Conservation (phyloP, 2,329 filamentous ascomycete genomes). For the Xylaria sp. region DNA sequence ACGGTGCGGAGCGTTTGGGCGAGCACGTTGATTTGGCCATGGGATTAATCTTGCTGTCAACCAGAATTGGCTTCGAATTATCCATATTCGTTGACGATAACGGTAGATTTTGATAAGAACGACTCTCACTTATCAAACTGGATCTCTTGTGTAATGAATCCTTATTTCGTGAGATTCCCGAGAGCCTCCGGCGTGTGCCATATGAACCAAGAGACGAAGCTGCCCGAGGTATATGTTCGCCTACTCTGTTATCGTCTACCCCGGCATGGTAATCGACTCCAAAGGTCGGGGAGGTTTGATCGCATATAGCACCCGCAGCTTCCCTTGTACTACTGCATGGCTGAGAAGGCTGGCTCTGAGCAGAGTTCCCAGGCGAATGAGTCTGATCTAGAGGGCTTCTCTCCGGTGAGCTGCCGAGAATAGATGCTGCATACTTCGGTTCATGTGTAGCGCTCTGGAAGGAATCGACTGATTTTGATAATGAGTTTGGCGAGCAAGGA, state of each 20-base stretch:
- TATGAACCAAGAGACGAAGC: slow-evolving; percentile 41
- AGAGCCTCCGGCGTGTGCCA: slow-evolving; percentile 34
- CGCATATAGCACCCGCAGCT: not conserved
- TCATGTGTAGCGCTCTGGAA: slow-evolving; percentile 25
- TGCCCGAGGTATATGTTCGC: slow-evolving; percentile 38
- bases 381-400: not conserved
- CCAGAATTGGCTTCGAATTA: slow-evolving; percentile 28
- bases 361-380: not conserved
- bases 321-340: not conserved
- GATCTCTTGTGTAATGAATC: slow-evolving; percentile 37
- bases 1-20: slow-evolving; percentile 44
- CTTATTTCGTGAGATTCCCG: slow-evolving; percentile 28
- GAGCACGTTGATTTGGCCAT: slow-evolving; percentile 36
- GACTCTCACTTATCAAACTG: slow-evolving; percentile 36
- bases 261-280: not conserved
- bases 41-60: slow-evolving; percentile 33
- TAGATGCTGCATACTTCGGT: slow-evolving; percentile 10
- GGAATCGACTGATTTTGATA: slow-evolving; percentile 25
- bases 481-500: slow-evolving; percentile 40
- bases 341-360: slow-evolving; percentile 11
- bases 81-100: slow-evolving; percentile 34
- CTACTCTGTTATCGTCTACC: not conserved
- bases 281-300: not conserved
- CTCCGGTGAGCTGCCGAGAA: slow-evolving; percentile 28
- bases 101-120: slow-evolving; percentile 24